Evolutionary conservation across 495 filamentous ascomycete genomes (phyloP).

Genomic region (Oidiodendron maius): DNA sequence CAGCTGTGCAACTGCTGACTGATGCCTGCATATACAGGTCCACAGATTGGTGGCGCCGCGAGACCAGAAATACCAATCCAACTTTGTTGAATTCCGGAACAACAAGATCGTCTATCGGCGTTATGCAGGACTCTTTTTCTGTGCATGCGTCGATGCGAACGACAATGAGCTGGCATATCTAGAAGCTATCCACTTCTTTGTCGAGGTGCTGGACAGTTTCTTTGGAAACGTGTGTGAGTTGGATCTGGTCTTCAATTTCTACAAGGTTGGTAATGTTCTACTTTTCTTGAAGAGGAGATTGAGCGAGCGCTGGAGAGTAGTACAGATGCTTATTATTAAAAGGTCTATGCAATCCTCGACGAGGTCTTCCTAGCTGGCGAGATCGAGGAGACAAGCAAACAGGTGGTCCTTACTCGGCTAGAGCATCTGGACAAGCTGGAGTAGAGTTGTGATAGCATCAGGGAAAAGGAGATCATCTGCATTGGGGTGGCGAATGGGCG

Average conservation of each 20-base stretch:
- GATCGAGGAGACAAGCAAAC: slow-evolving; percentile 97
- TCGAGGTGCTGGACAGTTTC: slow-evolving; percentile 96
- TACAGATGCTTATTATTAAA: slow-evolving; percentile 7
- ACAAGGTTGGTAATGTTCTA: slow-evolving; percentile 61
- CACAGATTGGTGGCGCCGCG: slow-evolving; percentile 95
- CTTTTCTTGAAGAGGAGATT: neutral
- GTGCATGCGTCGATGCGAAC: slow-evolving; percentile 97
- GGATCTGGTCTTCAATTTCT: slow-evolving; percentile 98
- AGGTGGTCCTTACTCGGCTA: slow-evolving; percentile 88
- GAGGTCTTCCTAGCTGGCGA: slow-evolving; percentile 95
- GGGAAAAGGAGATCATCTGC: neutral
- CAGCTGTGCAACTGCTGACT: neutral
- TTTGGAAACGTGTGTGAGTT: slow-evolving; percentile 99
- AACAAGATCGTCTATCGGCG: slow-evolving; percentile 93
- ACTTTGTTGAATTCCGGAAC: slow-evolving; percentile 95
- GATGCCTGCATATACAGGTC: slow-evolving; percentile 53
- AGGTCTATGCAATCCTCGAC: slow-evolving; percentile 98
- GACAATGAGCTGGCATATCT: slow-evolving; percentile 97
- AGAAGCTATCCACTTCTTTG: slow-evolving; percentile 98
- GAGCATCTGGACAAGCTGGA: slow-evolving; percentile 97
- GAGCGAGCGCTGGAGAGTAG: neutral
- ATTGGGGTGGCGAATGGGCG: slow-evolving; percentile 6
- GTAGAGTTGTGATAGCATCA: slow-evolving; percentile 27
- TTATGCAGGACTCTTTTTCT: slow-evolving; percentile 97
- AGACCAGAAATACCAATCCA: slow-evolving; percentile 98